Conservation (phyloP, 805 yeast species). For the Torulaspora microellipsoides region DNA sequence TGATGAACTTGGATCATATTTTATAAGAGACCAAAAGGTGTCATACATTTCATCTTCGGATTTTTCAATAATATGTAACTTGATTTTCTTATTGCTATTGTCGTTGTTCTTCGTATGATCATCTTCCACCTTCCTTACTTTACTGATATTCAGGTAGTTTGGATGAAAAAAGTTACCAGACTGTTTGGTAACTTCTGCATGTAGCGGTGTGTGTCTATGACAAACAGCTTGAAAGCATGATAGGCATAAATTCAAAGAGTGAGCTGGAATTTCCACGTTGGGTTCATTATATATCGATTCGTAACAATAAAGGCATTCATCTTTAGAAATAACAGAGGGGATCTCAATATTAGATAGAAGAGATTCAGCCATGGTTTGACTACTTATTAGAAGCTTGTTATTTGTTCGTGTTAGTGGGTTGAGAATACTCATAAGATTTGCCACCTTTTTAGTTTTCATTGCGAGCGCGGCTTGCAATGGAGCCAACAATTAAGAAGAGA, state of each 20-base stretch:
- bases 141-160: slow-evolving; percentile 54
- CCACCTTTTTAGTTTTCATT: no score
- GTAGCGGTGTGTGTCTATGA: slow-evolving; percentile 55
- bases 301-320: slow-evolving; percentile 86
- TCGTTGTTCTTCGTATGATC: slow-evolving; percentile 26
- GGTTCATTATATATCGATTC: slow-evolving; percentile 51
- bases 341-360: slow-evolving; percentile 15
- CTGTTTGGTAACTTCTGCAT: slow-evolving; percentile 36
- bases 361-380: slow-evolving; percentile 9
- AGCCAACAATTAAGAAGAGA: no score
- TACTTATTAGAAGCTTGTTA: not conserved
- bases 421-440: no score
- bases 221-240: slow-evolving; percentile 68
- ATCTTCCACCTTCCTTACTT: slow-evolving; percentile 42
- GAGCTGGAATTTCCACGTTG: slow-evolving; percentile 23
- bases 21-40: slow-evolving; percentile 25
- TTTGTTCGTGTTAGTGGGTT: no score
- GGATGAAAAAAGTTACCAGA: slow-evolving; percentile 45
- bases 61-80: slow-evolving; percentile 30
- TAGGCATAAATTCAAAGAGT: slow-evolving; percentile 64
- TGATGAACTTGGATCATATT: slow-evolving; percentile 1
- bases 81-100: slow-evolving; percentile 29
- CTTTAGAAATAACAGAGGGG: slow-evolving; percentile 58
- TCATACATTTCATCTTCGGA: slow-evolving; percentile 31
- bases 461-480: no score